Evolutionary conservation across 1,139 yeast species (phyloP).

Genomic region (Hyphopichia buzzinii): DNA sequence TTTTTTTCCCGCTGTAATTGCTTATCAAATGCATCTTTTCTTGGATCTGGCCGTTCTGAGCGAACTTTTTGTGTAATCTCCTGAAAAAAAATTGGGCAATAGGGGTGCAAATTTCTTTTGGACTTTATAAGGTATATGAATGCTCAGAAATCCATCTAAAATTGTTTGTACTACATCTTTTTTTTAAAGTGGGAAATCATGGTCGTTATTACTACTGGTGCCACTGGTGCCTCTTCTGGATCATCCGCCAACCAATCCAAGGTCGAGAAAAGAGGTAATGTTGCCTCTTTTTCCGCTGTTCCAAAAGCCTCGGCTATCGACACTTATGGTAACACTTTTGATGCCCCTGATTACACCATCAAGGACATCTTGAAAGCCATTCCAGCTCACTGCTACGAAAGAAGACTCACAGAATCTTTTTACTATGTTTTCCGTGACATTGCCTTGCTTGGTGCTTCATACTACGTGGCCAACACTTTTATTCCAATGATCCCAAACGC

Average conservation of each 20-base stretch:
- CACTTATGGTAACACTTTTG: conserved; percentile 54
- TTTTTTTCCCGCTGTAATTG: no score
- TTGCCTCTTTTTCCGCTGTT: conserved; percentile 30
- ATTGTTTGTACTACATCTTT: no score
- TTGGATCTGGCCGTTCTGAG: no score
- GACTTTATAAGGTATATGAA: no score
- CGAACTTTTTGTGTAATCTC: no score
- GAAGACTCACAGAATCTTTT: conserved; percentile 48
- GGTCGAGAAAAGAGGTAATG: conserved; percentile 33
- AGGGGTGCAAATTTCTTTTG: not conserved
- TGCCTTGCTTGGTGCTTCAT: conserved; percentile 38
- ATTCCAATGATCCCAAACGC: conserved; percentile 51
- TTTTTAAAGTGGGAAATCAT: no score
- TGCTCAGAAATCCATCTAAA: no score
- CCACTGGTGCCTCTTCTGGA: not conserved
- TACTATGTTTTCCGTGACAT: conserved; percentile 61
- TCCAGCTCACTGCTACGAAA: conserved; percentile 61
- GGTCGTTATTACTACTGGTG: conserved; percentile 2
- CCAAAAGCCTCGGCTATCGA: conserved; percentile 43
- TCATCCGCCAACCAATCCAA: conserved; percentile 12
- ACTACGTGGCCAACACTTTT: conserved; percentile 43
- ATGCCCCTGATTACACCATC: conserved; percentile 62
- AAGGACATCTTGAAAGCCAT: conserved; percentile 60
- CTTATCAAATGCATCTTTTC: no score
- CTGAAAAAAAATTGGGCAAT: not conserved